These are phyloP conservation scores for Hagleromyces aurorensis DNA, from an alignment of 805 yeast genomes.

Conservation along the genomic window DNA sequence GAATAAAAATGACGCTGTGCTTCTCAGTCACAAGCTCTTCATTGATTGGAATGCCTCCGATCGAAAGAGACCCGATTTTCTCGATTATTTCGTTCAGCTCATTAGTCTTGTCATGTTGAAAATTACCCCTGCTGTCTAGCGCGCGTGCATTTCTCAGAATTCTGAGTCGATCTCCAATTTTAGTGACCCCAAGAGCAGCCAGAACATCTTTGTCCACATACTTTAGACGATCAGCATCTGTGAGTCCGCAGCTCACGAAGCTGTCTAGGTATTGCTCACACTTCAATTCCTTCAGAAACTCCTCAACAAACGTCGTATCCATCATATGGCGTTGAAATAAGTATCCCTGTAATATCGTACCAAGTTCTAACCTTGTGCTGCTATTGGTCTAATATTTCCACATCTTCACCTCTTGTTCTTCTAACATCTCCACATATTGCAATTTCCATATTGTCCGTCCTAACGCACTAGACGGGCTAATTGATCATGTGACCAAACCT, in stretches of 20 bases:
- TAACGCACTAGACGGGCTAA: too few relatives aligned
- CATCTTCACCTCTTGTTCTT: too few relatives aligned
- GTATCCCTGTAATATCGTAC: too few relatives aligned
- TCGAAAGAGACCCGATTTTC: constrained; percentile 18
- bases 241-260: constrained; percentile 17
- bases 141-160: constrained; percentile 49
- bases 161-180: constrained; percentile 76
- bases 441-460: too few relatives aligned
- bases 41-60: constrained; percentile 10
- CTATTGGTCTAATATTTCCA: too few relatives aligned
- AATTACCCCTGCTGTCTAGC: constrained; percentile 27
- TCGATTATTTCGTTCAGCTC: constrained; percentile 18
- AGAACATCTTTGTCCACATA: constrained; percentile 52
- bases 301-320: constrained; percentile 13
- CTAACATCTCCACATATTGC: too few relatives aligned
- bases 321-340: too few relatives aligned
- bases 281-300: constrained; percentile 16
- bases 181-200: constrained; percentile 62
- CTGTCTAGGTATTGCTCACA: constrained; percentile 19
- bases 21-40: constrained; percentile 33
- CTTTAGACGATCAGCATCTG: constrained; percentile 21
- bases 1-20: constrained; percentile 53
- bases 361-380: too few relatives aligned
- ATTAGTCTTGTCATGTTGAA: constrained; percentile 7
- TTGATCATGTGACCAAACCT: too few relatives aligned